Evolutionary conservation across 2,329 filamentous ascomycete species (phyloP).

Genomic region (Fusarium solani-melongenae): DNA sequence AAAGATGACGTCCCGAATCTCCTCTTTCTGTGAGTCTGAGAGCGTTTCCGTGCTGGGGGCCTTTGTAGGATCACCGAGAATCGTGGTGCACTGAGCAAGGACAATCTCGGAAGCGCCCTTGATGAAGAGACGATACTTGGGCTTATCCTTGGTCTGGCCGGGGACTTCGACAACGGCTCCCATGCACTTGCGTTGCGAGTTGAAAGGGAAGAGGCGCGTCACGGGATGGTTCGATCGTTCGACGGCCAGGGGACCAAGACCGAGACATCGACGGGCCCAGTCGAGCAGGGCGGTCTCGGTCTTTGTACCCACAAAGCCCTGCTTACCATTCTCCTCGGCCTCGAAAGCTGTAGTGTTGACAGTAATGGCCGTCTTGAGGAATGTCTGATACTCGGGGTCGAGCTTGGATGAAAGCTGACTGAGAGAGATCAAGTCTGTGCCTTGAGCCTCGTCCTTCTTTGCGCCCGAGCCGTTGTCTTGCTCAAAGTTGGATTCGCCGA

Average conservation of each 20-base stretch:
- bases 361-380: constrained; percentile 48
- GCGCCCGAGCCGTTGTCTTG: constrained; percentile 34
- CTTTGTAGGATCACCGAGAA: constrained; percentile 64
- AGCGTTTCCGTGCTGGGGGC: constrained; percentile 12
- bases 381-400: constrained; percentile 23
- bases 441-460: constrained; percentile 5
- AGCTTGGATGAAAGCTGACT: constrained; percentile 20
- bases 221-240: constrained; percentile 58
- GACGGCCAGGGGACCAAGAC: constrained; percentile 58
- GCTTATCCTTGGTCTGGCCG: constrained; percentile 40
- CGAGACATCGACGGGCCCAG: constrained; percentile 61
- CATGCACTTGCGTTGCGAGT: constrained; percentile 67
- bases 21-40: constrained; percentile 59
- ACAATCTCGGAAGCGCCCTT: constrained; percentile 69
- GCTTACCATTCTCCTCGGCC: constrained; percentile 55
- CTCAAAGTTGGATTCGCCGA: constrained; percentile 58
- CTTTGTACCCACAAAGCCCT: constrained; percentile 64
- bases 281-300: constrained; percentile 66
- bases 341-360: constrained; percentile 70
- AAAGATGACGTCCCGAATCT: constrained; percentile 64
- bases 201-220: constrained; percentile 64
- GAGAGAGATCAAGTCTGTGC: neutral
- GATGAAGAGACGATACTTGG: constrained; percentile 60
- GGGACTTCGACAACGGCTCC: constrained; percentile 62
- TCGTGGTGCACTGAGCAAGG: constrained; percentile 58